Percentiles rank a stretch among this genome's conserved stretches.
Conservation (phyloP, 1,284 basidiomycete species). For the Irpex rosettiformis region DNA sequence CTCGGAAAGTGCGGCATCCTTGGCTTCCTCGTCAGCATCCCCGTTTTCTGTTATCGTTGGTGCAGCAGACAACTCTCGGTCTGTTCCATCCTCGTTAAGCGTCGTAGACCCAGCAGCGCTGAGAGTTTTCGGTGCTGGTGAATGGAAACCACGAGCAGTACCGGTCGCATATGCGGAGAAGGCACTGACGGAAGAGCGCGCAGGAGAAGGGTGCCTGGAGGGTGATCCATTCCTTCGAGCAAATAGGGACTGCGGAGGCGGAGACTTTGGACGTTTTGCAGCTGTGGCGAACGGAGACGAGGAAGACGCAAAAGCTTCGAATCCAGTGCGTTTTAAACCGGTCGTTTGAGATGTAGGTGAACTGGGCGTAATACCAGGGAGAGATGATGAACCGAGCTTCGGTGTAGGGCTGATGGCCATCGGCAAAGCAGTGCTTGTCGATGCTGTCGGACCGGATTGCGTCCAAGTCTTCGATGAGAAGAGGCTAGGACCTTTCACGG, state of each 20-base stretch:
- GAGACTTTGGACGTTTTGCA: conserved; percentile 31
- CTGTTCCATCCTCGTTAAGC: conserved; percentile 24
- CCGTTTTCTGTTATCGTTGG: conserved; percentile 26
- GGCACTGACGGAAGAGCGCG: conserved; percentile 34
- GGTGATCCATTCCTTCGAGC: conserved; percentile 18
- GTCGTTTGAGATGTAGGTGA: conserved; percentile 5
- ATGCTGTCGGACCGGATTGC: not conserved
- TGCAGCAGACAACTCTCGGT: conserved; percentile 5
- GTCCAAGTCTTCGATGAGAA: conserved; percentile 41
- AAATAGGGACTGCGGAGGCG: conserved; percentile 18
- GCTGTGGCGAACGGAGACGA: conserved; percentile 67
- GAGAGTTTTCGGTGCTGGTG: conserved; percentile 42
- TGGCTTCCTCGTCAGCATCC: conserved; percentile 34
- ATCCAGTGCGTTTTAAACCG: conserved; percentile 41
- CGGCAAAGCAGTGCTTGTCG: conserved; percentile 18
- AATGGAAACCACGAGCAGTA: conserved; percentile 46
- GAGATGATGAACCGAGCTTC: conserved; percentile 11
- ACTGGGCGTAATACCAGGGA: conserved; percentile 22
- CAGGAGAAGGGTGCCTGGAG: conserved; percentile 15
- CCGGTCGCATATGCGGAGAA: conserved; percentile 59
- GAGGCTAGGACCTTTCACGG: conserved; percentile 62
- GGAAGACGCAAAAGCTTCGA: conserved; percentile 72
- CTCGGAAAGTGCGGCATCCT: conserved; percentile 29
- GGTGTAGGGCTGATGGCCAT: conserved; percentile 21
- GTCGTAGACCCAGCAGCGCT: conserved; percentile 38